A percentile compares a stretch with the other conserved stretches of the same genome.
These are phyloP conservation scores for Phytophthora capsici DNA, from an alignment of 352 stramenopile genomes.

Conservation along the genomic window DNA sequence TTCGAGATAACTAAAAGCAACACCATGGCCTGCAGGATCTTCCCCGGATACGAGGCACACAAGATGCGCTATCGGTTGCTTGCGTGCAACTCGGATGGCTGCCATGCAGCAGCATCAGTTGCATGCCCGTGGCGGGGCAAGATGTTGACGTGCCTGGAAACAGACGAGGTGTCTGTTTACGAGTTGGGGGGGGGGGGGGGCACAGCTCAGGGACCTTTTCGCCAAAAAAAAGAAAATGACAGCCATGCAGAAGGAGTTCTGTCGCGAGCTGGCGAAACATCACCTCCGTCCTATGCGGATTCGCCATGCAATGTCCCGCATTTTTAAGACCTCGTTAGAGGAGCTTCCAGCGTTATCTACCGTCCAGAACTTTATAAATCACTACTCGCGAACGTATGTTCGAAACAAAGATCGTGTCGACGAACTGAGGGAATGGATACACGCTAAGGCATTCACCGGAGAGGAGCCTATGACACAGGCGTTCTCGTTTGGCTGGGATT, in stretches of 20 bases:
- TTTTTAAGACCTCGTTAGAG: neutral
- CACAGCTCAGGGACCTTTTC: neutral
- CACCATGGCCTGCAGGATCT: neutral
- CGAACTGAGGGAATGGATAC: no score
- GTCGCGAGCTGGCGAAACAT: neutral
- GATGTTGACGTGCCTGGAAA: no score
- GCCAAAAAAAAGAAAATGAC: conserved; percentile 12
- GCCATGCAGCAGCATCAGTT: no score
- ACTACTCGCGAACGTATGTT: no score
- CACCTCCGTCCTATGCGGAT: conserved; percentile 5
- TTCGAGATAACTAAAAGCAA: neutral
- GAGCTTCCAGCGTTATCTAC: neutral
- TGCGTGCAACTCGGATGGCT: neutral
- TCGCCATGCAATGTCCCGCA: conserved; percentile 8
- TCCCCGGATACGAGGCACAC: neutral
- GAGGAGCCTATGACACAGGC: no score
- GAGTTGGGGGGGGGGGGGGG: neutral
- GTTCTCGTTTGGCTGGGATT: no score
- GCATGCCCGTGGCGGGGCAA: no score
- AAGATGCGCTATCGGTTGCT: neutral
- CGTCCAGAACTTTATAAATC: no score
- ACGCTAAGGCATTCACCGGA: no score
- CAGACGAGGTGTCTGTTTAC: no score
- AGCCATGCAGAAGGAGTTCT: neutral
- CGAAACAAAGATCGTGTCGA: no score